Evolutionary conservation across 139 green algal genomes (phyloP), one percentile per base, ranked within the genome.

Genomic region (Monoraphidium neglectum): DNA sequence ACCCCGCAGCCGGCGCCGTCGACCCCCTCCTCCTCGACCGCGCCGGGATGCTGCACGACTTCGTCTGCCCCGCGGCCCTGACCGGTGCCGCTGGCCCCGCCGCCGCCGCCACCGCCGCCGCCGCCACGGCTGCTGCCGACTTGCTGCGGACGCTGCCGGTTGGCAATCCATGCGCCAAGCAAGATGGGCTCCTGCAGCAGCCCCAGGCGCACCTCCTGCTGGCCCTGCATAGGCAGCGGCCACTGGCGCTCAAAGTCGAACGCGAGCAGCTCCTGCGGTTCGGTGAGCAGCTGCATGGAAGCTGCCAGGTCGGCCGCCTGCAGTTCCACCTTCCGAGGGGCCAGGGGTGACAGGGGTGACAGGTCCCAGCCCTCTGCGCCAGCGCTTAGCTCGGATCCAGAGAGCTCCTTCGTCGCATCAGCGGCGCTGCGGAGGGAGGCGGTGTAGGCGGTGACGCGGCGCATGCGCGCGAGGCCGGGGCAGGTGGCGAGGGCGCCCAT

Each of bases 231-330:
- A 18, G 15, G 18, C 54, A 76, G 54, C 26, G 36, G 54, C 70
- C 51, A 66, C 6, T 68, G 46, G 15, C 57, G 1, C n/a, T 77
- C 57, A 77, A 77, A 77, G 37, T 77, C 70, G 33, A 77, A 49
- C 57, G 66, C 70, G 37, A 77, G 38, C 46, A 77, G 56, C 32
- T 54, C 24, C 30, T 5, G n/a, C 23, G 70, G 70, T 35, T 49
- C 24, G 6, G 70, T 77, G n/a, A 77, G 70, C 70, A 77, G 57
- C 54, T 47, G 56, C 38, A 77, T 28, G 16, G 66, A 28, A 15
- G 1, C 36, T 26, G 54, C 36, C 38, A 77, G 24, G 56, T 77
- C 70, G 23, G 57, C 54, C 15, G 37, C 21, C 70, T 77, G 70
- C 40, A 77, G 33, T n/a, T 77, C 70, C 28, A 66, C 23, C 54